Percentiles rank a stretch among this genome's conserved stretches.
Evolutionary conservation across 306 rosid species (phyloP).

Genomic region (Glycyrrhiza uralensis): DNA sequence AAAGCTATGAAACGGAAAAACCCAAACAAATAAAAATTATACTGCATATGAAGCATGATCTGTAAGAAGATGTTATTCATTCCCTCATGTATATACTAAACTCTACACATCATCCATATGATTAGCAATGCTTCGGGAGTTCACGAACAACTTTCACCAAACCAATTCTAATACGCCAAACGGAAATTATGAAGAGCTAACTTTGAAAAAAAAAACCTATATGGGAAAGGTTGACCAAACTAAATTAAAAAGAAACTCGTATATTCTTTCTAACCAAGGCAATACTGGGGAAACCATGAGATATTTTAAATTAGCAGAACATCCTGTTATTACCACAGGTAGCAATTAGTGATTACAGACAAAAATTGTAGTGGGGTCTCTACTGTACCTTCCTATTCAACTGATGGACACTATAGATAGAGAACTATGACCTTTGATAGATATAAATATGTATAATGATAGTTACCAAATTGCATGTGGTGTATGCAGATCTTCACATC

Average conservation of each 20-base stretch:
- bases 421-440: background rate
- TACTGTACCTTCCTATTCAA: conserved; percentile 8
- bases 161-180: background rate
- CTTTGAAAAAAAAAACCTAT: background rate
- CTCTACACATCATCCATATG: background rate
- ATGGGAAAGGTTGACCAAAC: background rate
- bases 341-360: conserved; percentile 5
- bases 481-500: conserved; percentile 7
- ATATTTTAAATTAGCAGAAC: background rate
- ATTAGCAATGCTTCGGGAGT: background rate
- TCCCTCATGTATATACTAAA: background rate
- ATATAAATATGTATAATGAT: background rate
- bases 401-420: background rate
- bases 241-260: background rate
- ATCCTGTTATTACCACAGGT: background rate
- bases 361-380: background rate
- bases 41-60: conserved; percentile 16
- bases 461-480: conserved; percentile 22
- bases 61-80: background rate
- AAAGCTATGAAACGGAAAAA: background rate
- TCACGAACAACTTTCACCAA: background rate
- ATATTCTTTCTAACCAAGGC: background rate
- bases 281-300: background rate
- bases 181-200: background rate
- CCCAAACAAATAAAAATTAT: background rate